A percentile compares a stretch with the other conserved stretches of the same genome.
Evolutionary conservation across 345 rosid species (phyloP).

Genomic region (Syzygium oleosum): DNA sequence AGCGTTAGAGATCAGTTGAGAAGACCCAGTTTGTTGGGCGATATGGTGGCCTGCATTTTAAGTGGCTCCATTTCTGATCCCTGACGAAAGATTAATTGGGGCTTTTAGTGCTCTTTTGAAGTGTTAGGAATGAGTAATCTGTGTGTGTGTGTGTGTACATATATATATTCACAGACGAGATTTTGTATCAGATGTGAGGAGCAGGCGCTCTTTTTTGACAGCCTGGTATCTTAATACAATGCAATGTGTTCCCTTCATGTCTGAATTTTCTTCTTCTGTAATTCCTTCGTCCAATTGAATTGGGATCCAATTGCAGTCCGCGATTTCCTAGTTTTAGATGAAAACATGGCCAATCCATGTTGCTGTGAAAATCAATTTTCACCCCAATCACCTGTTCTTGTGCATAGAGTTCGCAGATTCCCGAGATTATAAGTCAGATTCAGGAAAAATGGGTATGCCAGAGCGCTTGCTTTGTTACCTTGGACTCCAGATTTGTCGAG

Average conservation of each 20-base stretch:
- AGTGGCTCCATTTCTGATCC: neutral
- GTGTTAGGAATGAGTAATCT: neutral
- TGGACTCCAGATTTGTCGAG: neutral
- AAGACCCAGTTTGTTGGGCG: neutral
- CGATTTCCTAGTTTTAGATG: neutral
- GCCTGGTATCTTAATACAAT: neutral
- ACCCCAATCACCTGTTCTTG: neutral
- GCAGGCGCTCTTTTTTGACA: neutral
- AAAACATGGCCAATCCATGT: neutral
- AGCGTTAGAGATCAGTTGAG: neutral
- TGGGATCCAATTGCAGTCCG: neutral
- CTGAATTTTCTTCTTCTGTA: neutral
- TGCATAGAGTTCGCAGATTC: neutral
- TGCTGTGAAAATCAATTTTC: neutral
- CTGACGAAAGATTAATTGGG: neutral
- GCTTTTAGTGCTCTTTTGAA: neutral
- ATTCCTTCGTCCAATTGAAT: neutral
- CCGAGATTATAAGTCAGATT: neutral
- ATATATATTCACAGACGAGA: neutral
- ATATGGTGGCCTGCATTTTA: neutral
- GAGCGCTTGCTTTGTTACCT: neutral
- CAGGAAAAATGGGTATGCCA: neutral
- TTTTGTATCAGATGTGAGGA: neutral
- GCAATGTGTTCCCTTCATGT: neutral
- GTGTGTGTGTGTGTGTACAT: neutral